Conservation (phyloP, 352 stramenopile genomes). For the Globisporangium okanoganense region DNA sequence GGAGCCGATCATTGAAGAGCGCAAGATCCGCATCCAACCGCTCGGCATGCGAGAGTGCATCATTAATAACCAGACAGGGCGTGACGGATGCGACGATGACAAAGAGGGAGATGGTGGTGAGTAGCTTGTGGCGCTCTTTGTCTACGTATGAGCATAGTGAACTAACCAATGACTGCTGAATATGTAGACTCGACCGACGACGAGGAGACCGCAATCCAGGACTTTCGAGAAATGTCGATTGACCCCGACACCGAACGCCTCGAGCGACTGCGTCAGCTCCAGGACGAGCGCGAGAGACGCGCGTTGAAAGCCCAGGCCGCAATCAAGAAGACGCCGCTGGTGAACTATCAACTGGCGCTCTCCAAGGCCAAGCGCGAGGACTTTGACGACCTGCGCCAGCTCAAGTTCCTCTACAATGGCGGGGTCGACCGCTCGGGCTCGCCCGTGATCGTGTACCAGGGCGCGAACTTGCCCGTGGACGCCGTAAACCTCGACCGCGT, state of each 20-base stretch:
- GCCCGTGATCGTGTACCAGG: constrained; percentile 71
- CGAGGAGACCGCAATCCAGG: constrained; percentile 38
- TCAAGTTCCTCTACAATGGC: constrained; percentile 62
- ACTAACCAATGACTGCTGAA: neutral
- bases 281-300: constrained; percentile 29
- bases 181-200: constrained; percentile 19
- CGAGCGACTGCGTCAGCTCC: constrained; percentile 30
- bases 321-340: constrained; percentile 11
- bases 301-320: constrained; percentile 11
- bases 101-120: constrained; percentile 20
- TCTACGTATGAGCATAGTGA: neutral
- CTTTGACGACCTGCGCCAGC: constrained; percentile 49
- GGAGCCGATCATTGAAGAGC: constrained; percentile 76
- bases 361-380: constrained; percentile 43
- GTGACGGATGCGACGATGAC: neutral
- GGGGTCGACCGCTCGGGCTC: constrained; percentile 64
- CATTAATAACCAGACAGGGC: constrained; percentile 12
- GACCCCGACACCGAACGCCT: constrained; percentile 58
- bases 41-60: constrained; percentile 16
- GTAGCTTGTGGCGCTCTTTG: constrained; percentile 4
- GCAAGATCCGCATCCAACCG: constrained; percentile 69
- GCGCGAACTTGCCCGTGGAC: constrained; percentile 37
- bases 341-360: constrained; percentile 40
- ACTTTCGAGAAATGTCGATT: constrained; percentile 54
- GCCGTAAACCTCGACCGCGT: constrained; percentile 63